Conservation (phyloP, 2,329 filamentous ascomycete species). For the Trichoderma sp. region DNA sequence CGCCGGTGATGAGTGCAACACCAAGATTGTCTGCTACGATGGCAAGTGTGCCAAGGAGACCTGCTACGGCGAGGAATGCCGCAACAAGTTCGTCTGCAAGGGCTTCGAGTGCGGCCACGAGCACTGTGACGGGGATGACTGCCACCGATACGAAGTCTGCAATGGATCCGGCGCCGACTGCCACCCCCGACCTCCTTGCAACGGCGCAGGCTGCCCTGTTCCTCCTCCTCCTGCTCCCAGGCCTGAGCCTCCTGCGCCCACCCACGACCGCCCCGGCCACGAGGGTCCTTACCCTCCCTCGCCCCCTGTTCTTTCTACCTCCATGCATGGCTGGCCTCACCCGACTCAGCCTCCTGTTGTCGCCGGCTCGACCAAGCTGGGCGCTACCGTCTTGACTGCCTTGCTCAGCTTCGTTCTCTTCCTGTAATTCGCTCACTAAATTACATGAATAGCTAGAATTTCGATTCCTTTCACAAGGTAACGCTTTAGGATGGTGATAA, state of each 20-base stretch:
- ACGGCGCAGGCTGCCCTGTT: slow-evolving; percentile 21
- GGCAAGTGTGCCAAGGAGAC: slow-evolving; percentile 31
- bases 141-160: slow-evolving; percentile 32
- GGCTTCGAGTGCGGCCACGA: slow-evolving; percentile 32
- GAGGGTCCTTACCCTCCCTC: slow-evolving; percentile 14
- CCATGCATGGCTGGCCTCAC: neutral
- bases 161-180: slow-evolving; percentile 25
- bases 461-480: neutral
- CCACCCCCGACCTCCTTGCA: slow-evolving; percentile 24
- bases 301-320: neutral
- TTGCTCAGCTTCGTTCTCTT: slow-evolving; percentile 28
- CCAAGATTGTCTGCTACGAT: slow-evolving; percentile 36
- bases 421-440: slow-evolving; percentile 22
- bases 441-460: neutral
- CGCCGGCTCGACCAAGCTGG: slow-evolving; percentile 28
- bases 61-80: slow-evolving; percentile 31
- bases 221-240: slow-evolving; percentile 20
- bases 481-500: neutral
- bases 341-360: slow-evolving; percentile 22
- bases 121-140: slow-evolving; percentile 30
- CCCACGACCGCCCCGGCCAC: neutral
- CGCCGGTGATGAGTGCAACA: slow-evolving; percentile 27
- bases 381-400: slow-evolving; percentile 22
- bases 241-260: slow-evolving; percentile 6
- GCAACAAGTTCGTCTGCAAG: slow-evolving; percentile 35